These are phyloP conservation scores for Gentiana dahurica DNA, from an alignment of 257 asterid species.

Conservation along the genomic window DNA sequence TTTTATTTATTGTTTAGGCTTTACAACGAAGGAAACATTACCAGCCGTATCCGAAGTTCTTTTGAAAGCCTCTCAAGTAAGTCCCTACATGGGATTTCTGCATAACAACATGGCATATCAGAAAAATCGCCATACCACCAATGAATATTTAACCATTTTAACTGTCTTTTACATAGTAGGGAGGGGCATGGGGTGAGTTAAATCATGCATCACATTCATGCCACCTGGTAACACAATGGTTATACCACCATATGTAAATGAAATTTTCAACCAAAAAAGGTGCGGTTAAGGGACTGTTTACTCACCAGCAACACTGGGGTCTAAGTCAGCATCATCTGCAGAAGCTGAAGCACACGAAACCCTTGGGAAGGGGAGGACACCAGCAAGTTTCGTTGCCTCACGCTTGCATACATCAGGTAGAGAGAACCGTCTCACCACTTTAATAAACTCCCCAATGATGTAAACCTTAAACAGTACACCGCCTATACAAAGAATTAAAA, in stretches of 20 bases:
- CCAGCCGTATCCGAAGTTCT: conserved; percentile 73
- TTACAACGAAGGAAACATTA: conserved; percentile 8
- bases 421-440: conserved; percentile 77
- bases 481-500: conserved; percentile 31
- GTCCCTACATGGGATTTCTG: conserved; percentile 86
- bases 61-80: conserved; percentile 76
- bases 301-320: conserved; percentile 81
- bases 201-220: no score
- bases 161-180: no score
- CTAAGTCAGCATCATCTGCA: conserved; percentile 65
- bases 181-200: no score
- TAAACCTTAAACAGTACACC: conserved; percentile 83
- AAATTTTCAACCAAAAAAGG: background rate
- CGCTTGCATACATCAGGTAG: conserved; percentile 70
- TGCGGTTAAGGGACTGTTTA: no score
- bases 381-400: conserved; percentile 50
- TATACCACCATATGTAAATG: no score
- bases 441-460: conserved; percentile 62
- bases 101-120: conserved; percentile 5
- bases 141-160: no score
- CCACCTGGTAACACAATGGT: no score
- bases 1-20: background rate
- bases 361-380: conserved; percentile 72
- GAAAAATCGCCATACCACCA: conserved; percentile 3
- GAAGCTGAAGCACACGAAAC: conserved; percentile 85